Conservation (phyloP, 1,139 yeast species). For the Blastobotrys indianensis region DNA sequence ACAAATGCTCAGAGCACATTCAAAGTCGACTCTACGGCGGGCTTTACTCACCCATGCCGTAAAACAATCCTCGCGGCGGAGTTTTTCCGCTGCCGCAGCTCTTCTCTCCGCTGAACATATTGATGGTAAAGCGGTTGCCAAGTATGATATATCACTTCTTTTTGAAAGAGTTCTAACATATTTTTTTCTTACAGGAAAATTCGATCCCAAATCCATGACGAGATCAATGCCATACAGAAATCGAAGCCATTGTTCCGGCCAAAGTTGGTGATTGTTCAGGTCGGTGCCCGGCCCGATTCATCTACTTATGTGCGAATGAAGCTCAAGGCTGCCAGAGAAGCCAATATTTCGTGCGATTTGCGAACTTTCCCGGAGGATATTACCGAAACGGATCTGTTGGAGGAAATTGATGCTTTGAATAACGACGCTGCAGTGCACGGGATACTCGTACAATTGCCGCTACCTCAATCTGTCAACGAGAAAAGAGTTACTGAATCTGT, state of each 20-base stretch:
- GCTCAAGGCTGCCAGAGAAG: slow-evolving; percentile 80
- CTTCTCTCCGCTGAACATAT: slow-evolving; percentile 37
- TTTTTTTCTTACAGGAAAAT: slow-evolving; percentile 21
- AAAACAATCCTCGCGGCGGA: slow-evolving; percentile 1
- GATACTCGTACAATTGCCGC: slow-evolving; percentile 82
- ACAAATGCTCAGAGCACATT: slow-evolving; percentile 10
- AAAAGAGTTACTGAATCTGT: slow-evolving; percentile 73
- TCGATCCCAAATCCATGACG: slow-evolving; percentile 35
- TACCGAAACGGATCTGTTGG: slow-evolving; percentile 43
- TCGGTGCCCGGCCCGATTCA: slow-evolving; percentile 86
- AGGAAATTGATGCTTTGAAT: slow-evolving; percentile 57
- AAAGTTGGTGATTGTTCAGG: slow-evolving; percentile 76
- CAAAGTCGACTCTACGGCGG: slow-evolving; percentile 9
- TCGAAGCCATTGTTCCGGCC: slow-evolving; percentile 65
- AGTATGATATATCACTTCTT: slow-evolving; percentile 25
- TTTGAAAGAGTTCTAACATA: slow-evolving; percentile 7
- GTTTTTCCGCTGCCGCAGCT: slow-evolving; percentile 11
- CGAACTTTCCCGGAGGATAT: slow-evolving; percentile 57
- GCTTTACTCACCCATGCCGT: neutral
- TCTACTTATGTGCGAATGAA: slow-evolving; percentile 94
- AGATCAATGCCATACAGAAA: slow-evolving; percentile 51
- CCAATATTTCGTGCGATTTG: slow-evolving; percentile 67
- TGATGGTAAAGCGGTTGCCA: slow-evolving; percentile 70
- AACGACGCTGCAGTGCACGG: slow-evolving; percentile 72
- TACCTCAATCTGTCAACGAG: slow-evolving; percentile 80